Evolutionary conservation across 495 filamentous ascomycete genomes (phyloP).

Genomic region (Penicillium turbatum): DNA sequence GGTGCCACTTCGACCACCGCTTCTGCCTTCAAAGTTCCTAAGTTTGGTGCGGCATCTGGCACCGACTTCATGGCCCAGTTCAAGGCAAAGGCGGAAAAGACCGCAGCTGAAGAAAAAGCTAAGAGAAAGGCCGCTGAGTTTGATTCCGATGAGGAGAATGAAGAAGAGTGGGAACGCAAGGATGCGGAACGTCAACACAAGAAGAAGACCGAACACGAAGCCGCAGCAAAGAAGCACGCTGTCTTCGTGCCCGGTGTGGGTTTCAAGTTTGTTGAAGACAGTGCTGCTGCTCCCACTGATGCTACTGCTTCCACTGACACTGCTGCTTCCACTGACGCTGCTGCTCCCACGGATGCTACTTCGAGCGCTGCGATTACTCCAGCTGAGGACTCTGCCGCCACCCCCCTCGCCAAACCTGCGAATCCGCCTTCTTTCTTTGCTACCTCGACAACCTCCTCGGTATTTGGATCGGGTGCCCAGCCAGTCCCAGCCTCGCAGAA

Average conservation of each 20-base stretch:
- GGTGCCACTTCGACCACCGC: neutral
- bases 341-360: neutral
- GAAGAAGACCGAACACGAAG: slow-evolving; percentile 38
- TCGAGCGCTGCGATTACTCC: neutral
- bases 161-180: slow-evolving; percentile 46
- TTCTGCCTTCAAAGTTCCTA: slow-evolving; percentile 26
- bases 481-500: slow-evolving; percentile 41
- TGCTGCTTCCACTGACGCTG: slow-evolving; percentile 1
- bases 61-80: slow-evolving; percentile 39
- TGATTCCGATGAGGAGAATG: slow-evolving; percentile 52
- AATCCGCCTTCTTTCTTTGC: slow-evolving; percentile 15
- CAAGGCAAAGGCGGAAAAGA: slow-evolving; percentile 32
- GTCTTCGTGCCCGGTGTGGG: slow-evolving; percentile 43
- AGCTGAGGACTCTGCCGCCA: too few relatives aligned
- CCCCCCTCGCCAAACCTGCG: neutral
- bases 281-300: neutral
- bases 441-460: slow-evolving; percentile 12
- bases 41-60: slow-evolving; percentile 24
- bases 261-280: slow-evolving; percentile 30
- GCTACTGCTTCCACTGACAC: slow-evolving; percentile 10
- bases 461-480: slow-evolving; percentile 22
- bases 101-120: slow-evolving; percentile 38
- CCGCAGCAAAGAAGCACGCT: slow-evolving; percentile 27
- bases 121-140: slow-evolving; percentile 55
- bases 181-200: slow-evolving; percentile 44